Percentiles rank a stretch among this genome's conserved stretches.
phyloP scores from a whole-genome alignment of 768 basidiomycete species.

The Rossbeevera mucosa region DNA sequence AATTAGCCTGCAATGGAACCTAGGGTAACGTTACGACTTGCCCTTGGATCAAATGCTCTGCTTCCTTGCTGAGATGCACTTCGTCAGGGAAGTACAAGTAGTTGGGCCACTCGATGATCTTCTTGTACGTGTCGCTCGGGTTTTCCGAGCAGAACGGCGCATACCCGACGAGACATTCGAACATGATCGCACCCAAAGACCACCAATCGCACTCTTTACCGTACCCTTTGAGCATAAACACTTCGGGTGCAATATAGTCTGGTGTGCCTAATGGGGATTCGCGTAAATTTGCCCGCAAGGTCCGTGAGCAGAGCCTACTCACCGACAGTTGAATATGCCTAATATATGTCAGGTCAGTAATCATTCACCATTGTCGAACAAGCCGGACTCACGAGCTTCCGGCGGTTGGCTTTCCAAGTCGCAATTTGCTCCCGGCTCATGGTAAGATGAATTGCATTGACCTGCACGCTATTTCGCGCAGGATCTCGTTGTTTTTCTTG shows the following conservation, averaged over 20 bases:
- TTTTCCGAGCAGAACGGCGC: conserved; percentile 98
- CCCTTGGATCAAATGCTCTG: conserved; percentile 86
- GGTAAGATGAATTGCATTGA: conserved; percentile 95
- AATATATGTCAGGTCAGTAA: conserved; percentile 7
- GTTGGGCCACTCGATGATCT: conserved; percentile 93
- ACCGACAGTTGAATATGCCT: conserved; percentile 92
- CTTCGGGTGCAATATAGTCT: conserved; percentile 89
- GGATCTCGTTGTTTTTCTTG: conserved; percentile 59
- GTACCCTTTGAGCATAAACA: conserved; percentile 95
- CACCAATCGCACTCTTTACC: conserved; percentile 99
- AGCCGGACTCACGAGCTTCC: conserved; percentile 68
- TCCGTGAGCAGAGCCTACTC: conserved; percentile 7
- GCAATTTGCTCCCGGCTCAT: conserved; percentile 97
- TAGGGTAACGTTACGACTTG: conserved; percentile 32
- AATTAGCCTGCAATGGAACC: conserved; percentile 4
- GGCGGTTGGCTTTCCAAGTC: conserved; percentile 97
- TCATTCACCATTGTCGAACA: neutral
- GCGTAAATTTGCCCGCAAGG: neutral
- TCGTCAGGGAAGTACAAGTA: conserved; percentile 95
- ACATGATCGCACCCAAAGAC: conserved; percentile 98
- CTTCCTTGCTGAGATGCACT: conserved; percentile 87
- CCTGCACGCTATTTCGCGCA: conserved; percentile 92
- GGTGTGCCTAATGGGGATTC: conserved; percentile 26
- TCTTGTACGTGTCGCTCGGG: conserved; percentile 96
- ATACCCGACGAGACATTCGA: conserved; percentile 96